A percentile compares a stretch with the other conserved stretches of the same genome.
Evolutionary conservation across 192 early-diverging fungal species (phyloP).

Genomic region (Linnemannia exigua): DNA sequence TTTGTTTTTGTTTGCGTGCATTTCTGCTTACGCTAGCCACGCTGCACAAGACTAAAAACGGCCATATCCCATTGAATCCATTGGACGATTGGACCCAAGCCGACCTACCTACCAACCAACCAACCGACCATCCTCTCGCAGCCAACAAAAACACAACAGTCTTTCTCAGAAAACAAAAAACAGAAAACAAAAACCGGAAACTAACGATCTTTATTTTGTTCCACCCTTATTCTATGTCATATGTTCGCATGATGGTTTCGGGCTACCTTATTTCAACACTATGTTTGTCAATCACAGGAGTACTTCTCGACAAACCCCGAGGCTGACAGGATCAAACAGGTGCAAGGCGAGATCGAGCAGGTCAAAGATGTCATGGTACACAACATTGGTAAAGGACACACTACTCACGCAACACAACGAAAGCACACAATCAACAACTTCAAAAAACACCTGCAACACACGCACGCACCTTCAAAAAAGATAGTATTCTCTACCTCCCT

Average conservation of each 20-base stretch:
- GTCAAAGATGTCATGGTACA: constrained; percentile 96
- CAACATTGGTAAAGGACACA: constrained; percentile 81
- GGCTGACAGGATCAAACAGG: constrained; percentile 84
- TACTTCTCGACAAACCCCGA: constrained; percentile 79
- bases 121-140: too few species aligned
- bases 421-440: too few species aligned
- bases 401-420: not conserved
- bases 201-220: not conserved
- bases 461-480: not conserved
- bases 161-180: too few species aligned
- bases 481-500: not conserved
- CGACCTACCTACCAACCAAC: too few species aligned
- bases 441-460: not conserved
- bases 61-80: not conserved
- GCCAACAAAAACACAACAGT: not conserved
- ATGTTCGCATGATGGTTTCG: not conserved
- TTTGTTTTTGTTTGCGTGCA: not conserved
- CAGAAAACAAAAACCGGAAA: too few species aligned
- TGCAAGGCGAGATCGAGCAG: constrained; percentile 92
- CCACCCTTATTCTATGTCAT: not conserved
- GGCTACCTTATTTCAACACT: not conserved
- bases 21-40: constrained; percentile 1
- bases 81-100: too few species aligned
- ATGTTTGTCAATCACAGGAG: constrained; percentile 67
- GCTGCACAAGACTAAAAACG: not conserved